These are phyloP conservation scores for Darksidea phi DNA, from an alignment of 495 filamentous ascomycete species.

Conservation along the genomic window DNA sequence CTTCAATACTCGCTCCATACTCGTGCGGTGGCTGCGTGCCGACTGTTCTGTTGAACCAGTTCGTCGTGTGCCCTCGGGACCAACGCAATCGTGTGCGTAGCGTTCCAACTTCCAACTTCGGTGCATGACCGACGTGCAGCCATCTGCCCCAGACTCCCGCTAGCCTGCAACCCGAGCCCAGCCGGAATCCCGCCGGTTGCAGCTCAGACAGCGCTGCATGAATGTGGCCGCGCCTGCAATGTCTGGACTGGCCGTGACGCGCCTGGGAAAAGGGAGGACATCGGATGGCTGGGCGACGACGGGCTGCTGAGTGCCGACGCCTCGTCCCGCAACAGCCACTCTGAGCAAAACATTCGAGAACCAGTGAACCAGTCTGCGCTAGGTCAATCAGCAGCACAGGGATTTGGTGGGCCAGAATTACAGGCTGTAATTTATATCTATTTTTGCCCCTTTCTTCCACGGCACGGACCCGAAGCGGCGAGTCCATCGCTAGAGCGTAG, in stretches of 20 bases:
- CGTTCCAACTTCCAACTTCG: too few species aligned
- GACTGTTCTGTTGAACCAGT: neutral
- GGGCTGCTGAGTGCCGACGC: neutral
- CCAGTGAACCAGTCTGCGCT: too few species aligned
- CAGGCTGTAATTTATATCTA: conserved; percentile 3
- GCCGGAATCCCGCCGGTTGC: too few species aligned
- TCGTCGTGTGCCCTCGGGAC: neutral
- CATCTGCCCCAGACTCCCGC: conserved; percentile 26
- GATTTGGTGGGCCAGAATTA: neutral
- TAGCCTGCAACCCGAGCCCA: neutral
- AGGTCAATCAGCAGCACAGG: conserved; percentile 6
- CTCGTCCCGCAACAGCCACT: neutral
- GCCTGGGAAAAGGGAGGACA: too few species aligned
- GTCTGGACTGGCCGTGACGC: too few species aligned
- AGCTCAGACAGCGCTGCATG: too few species aligned
- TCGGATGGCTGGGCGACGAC: neutral
- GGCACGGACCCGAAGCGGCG: conserved; percentile 5
- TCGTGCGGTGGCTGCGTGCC: too few species aligned
- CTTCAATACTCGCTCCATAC: too few species aligned
- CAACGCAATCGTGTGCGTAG: conserved; percentile 6
- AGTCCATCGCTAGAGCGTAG: neutral
- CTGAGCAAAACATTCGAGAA: neutral
- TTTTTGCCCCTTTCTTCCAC: neutral
- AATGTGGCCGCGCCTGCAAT: too few species aligned
- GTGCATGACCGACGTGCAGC: conserved; percentile 6